Base-by-base conservation (phyloP, 352 stramenopile species). In the Pelagophyceae sp. region DNA sequence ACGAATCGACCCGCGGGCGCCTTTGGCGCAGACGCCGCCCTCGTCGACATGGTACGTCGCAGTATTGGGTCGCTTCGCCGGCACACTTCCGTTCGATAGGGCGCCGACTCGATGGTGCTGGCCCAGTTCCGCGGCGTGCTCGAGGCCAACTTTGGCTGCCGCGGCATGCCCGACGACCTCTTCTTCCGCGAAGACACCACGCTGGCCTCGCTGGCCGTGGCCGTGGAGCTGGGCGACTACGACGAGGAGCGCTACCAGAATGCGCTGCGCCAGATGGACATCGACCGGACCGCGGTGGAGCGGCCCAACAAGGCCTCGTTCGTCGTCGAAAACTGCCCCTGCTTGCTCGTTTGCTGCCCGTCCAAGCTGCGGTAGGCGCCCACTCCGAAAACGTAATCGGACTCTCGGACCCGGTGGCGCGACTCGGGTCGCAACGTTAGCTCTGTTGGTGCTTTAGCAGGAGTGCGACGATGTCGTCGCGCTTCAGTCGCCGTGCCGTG, bases 101-200 rank as follows among this genome's bases (percentile, higher is more conserved):
- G 67, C 25, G 17, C 33, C 35, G 67, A 74, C 38, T 74, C 67
- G 15, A 29, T 74, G 20, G 67, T 38, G 15, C 67, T 74, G 15
- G 67, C 67, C 3, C 67, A 74, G 38, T 51, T 74, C 35, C 19
- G 31, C 17, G 67, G 67, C 67, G 67, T 74, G 17, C 67, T 74
- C 35, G 67, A 74, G 67, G 23, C 11, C 35, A 58, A 74, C 23
- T 74, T 58, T n/a, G 67, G 38, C 6, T 74, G 33, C 33, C 5
- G 3, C 2, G 37, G 37, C 27, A 33, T 74, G 11, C 67, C 67
- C 1, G 67, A 74, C 33, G 67, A 74, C 29, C 38, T 74, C 17
- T n/a, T 74, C 11, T 74, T 74, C 38, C 67, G 67, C 11, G 67
- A 74, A 33, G 67, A 74, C 67, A 37, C 35, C 33, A 74, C 35